Conservation (phyloP, 2,329 filamentous ascomycete genomes). For the Aspergillus latus region DNA sequence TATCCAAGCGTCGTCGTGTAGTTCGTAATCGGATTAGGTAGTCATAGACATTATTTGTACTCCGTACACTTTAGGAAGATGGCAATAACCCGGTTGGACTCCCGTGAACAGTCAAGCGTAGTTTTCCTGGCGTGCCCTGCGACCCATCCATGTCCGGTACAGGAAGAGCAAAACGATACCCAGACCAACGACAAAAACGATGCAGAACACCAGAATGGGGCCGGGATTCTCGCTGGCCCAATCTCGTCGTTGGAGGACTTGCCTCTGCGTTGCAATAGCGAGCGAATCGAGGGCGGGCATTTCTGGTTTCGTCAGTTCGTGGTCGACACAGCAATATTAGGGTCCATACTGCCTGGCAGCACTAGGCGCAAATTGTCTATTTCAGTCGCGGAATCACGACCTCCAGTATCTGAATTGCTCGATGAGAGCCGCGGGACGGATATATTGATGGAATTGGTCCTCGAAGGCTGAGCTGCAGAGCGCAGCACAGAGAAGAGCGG, state of each 20-base stretch:
- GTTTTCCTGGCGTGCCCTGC: slow-evolving; percentile 27
- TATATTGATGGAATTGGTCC: neutral
- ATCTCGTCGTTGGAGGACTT: slow-evolving; percentile 48
- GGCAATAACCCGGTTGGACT: neutral
- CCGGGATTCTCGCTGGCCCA: slow-evolving; percentile 59
- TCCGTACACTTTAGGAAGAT: neutral
- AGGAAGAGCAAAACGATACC: slow-evolving; percentile 54
- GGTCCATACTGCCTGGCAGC: neutral
- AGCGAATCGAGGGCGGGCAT: slow-evolving; percentile 34
- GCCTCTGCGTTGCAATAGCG: slow-evolving; percentile 19
- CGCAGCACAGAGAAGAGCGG: neutral
- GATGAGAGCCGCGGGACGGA: neutral
- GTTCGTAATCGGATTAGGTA: neutral
- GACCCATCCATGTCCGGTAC: slow-evolving; percentile 44
- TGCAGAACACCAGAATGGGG: slow-evolving; percentile 63
- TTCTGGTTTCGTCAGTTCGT: slow-evolving; percentile 3
- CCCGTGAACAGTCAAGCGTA: slow-evolving; percentile 15
- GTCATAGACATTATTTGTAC: neutral
- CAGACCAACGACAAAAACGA: slow-evolving; percentile 57
- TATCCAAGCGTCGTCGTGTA: neutral
- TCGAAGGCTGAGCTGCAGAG: neutral
- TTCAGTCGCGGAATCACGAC: neutral
- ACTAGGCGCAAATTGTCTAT: neutral
- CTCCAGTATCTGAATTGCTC: neutral
- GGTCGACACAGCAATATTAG: neutral